phyloP scores from a whole-genome alignment of 257 asterid species.

The Oldenlandia corymbosa region DNA sequence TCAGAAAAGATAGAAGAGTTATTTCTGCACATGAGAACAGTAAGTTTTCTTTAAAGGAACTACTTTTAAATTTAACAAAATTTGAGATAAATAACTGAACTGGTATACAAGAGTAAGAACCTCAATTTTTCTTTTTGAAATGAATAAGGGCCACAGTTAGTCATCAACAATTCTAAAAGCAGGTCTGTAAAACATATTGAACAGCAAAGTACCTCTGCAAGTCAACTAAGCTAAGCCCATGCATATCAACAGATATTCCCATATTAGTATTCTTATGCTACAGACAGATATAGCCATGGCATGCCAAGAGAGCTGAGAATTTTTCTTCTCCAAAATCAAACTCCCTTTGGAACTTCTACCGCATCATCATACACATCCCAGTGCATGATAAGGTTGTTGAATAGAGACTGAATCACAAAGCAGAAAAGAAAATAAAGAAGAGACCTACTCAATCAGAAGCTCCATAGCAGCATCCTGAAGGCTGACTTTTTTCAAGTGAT shows the following conservation, averaged over 20 bases:
- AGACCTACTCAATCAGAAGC: constrained; percentile 78
- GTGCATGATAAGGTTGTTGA: too few species aligned
- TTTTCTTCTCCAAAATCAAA: constrained; percentile 3
- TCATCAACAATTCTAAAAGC: background rate
- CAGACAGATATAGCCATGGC: background rate
- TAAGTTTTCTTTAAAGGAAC: background rate
- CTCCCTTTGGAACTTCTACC: background rate
- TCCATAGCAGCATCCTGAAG: constrained; percentile 71
- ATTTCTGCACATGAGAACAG: background rate
- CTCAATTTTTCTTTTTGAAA: too few species aligned
- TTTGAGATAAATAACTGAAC: background rate
- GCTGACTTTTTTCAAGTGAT: constrained; percentile 75
- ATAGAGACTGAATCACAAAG: too few species aligned
- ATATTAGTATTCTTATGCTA: background rate
- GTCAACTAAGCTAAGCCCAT: background rate
- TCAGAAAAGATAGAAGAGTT: background rate
- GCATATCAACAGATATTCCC: background rate
- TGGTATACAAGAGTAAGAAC: background rate
- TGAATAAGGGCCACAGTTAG: too few species aligned
- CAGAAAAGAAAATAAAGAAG: constrained; percentile 8
- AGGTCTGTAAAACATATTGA: too few species aligned
- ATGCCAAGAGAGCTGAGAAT: background rate
- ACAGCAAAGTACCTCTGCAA: background rate
- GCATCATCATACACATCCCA: too few species aligned
- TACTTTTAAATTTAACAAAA: background rate